These are phyloP conservation scores for Meripilus lineatus DNA, from an alignment of 1,284 basidiomycete species.

Conservation along the genomic window DNA sequence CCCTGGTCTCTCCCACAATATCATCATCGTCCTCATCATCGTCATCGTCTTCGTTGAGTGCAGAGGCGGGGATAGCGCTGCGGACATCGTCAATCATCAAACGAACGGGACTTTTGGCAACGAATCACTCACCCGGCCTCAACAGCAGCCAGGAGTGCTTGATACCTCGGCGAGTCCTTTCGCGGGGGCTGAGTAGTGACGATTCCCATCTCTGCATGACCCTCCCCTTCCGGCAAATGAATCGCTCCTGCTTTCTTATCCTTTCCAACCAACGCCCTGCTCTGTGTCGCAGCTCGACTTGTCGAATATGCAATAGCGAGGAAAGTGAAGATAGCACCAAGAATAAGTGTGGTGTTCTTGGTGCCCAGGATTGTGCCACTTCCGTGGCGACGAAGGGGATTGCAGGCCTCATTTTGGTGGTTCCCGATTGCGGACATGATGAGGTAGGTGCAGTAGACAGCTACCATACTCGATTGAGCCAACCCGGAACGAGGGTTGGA, in stretches of 20 bases:
- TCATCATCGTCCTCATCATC: constrained; percentile 77
- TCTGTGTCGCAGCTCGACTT: constrained; percentile 92
- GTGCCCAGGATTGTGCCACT: constrained; percentile 58
- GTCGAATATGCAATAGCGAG: constrained; percentile 98
- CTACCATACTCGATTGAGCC: constrained; percentile 95
- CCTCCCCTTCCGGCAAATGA: constrained; percentile 53
- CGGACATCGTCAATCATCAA: neutral
- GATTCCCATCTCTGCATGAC: constrained; percentile 60
- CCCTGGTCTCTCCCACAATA: constrained; percentile 65
- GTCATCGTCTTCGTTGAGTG: constrained; percentile 80
- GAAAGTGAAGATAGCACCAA: constrained; percentile 96
- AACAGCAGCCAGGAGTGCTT: constrained; percentile 92
- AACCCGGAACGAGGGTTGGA: constrained; percentile 93
- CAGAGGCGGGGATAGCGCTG: constrained; percentile 90
- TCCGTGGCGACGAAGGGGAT: constrained; percentile 68
- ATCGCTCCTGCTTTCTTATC: constrained; percentile 58
- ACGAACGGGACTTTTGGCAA: neutral
- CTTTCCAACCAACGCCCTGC: constrained; percentile 82
- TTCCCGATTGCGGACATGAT: constrained; percentile 94
- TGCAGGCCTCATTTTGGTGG: constrained; percentile 83
- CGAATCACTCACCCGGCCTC: constrained; percentile 73
- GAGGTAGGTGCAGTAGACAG: constrained; percentile 96
- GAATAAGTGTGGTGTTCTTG: constrained; percentile 82
- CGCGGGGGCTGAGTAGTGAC: constrained; percentile 84
- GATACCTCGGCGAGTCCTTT: constrained; percentile 88